These are phyloP conservation scores for Oldenlandia corymbosa DNA, from an alignment of 257 asterid species.

Conservation along the genomic window DNA sequence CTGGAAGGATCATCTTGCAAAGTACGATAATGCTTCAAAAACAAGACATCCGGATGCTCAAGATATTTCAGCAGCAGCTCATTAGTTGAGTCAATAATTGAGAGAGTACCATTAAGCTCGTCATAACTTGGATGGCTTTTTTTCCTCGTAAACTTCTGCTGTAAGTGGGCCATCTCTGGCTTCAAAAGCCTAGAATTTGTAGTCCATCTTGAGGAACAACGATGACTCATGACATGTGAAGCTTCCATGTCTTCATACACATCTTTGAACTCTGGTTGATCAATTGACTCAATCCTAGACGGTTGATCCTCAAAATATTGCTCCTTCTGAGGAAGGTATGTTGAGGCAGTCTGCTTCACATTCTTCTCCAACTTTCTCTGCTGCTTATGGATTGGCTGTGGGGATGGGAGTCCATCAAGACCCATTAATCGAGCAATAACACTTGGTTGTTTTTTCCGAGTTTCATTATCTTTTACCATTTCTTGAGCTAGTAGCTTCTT, in stretches of 20 bases:
- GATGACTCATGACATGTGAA: conserved; percentile 53
- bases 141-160: conserved; percentile 50
- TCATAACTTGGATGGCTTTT: conserved; percentile 40
- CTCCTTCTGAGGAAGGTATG: conserved; percentile 21
- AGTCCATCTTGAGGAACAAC: conserved; percentile 62
- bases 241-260: conserved; percentile 89
- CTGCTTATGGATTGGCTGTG: conserved; percentile 46
- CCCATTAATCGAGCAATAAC: conserved; percentile 84
- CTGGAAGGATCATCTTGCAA: conserved; percentile 34
- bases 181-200: conserved; percentile 41
- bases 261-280: conserved; percentile 62
- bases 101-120: conserved; percentile 43
- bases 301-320: conserved; percentile 27
- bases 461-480: conserved; percentile 59
- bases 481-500: conserved; percentile 73
- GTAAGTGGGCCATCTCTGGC: conserved; percentile 48
- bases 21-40: conserved; percentile 44
- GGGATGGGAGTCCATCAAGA: conserved; percentile 69
- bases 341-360: conserved; percentile 30
- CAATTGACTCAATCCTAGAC: conserved; percentile 39
- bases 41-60: conserved; percentile 41
- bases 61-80: conserved; percentile 45
- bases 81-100: conserved; percentile 46
- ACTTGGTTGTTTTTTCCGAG: conserved; percentile 52
- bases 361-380: conserved; percentile 40